phyloP scores from a whole-genome alignment of 495 filamentous ascomycete species.

The Xanthoparmelia taractica region DNA sequence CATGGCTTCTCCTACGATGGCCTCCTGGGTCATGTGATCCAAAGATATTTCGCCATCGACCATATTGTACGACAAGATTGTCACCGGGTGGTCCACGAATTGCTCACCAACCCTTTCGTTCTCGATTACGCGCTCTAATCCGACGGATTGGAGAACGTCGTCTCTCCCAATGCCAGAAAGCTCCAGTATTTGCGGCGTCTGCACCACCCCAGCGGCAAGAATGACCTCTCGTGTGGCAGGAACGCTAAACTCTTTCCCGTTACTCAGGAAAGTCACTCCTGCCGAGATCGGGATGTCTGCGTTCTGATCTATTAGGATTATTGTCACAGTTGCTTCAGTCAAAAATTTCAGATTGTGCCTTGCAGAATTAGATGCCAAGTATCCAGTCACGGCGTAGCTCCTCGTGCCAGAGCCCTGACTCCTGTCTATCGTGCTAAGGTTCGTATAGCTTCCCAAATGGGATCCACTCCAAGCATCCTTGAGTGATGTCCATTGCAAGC shows the following conservation, averaged over 20 bases:
- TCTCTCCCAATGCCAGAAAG: conserved; percentile 43
- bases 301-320: conserved; percentile 32
- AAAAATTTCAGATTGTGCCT: conserved; percentile 43
- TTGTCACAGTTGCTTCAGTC: conserved; percentile 37
- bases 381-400: conserved; percentile 38
- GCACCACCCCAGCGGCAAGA: conserved; percentile 42
- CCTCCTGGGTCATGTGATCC: conserved; percentile 7
- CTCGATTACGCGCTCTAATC: conserved; percentile 33
- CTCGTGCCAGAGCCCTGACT: conserved; percentile 37
- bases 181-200: conserved; percentile 47
- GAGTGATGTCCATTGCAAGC: conserved; percentile 10
- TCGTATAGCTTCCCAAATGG: conserved; percentile 33
- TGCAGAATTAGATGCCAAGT: conserved; percentile 32
- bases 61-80: conserved; percentile 7
- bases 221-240: conserved; percentile 41
- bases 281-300: conserved; percentile 19
- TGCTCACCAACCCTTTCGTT: conserved; percentile 42
- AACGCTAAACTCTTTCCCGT: conserved; percentile 23
- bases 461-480: conserved; percentile 32
- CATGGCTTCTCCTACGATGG: conserved; percentile 2
- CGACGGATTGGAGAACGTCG: conserved; percentile 29
- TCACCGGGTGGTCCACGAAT: conserved; percentile 39
- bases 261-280: conserved; percentile 29
- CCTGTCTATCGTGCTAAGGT: conserved; percentile 37
- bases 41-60: conserved; percentile 13